Conservation (phyloP, 2,329 filamentous ascomycete genomes). For the Alternaria triticina region DNA sequence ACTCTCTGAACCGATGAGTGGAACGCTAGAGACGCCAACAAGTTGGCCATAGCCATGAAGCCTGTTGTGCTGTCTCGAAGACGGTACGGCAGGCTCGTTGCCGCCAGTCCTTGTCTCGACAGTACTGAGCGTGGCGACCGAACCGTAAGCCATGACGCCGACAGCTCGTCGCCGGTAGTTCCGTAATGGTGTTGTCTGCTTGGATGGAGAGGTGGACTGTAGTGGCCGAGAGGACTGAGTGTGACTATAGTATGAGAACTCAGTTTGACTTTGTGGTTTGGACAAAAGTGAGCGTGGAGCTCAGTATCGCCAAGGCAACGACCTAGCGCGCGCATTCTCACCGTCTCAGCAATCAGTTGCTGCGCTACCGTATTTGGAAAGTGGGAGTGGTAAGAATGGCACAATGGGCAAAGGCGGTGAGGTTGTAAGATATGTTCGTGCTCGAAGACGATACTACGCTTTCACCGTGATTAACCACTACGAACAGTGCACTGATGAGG, state of each 20-base stretch:
- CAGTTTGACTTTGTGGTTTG: not conserved
- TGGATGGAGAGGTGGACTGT: not conserved
- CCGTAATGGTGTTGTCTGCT: not conserved
- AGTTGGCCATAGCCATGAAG: not conserved
- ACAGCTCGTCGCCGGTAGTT: not conserved
- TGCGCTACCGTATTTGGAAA: not conserved
- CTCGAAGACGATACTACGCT: not conserved
- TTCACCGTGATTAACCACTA: not conserved
- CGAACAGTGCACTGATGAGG: not conserved
- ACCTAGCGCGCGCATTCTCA: not conserved
- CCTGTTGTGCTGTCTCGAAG: not conserved
- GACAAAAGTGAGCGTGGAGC: not conserved
- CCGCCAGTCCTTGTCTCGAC: not conserved
- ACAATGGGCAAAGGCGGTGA: no score
- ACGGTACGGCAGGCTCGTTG: no score
- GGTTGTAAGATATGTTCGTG: no score
- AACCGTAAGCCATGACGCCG: not conserved
- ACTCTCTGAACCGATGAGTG: not conserved
- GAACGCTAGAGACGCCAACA: not conserved
- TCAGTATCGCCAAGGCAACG: not conserved
- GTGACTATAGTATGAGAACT: not conserved
- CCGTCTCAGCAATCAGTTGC: not conserved
- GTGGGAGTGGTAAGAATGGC: not conserved
- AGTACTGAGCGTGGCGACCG: not conserved
- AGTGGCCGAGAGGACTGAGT: not conserved